Percentiles rank a stretch among this genome's conserved stretches.
phyloP scores from a whole-genome alignment of 2,329 filamentous ascomycete species.

The Stachybotrys echinatus region DNA sequence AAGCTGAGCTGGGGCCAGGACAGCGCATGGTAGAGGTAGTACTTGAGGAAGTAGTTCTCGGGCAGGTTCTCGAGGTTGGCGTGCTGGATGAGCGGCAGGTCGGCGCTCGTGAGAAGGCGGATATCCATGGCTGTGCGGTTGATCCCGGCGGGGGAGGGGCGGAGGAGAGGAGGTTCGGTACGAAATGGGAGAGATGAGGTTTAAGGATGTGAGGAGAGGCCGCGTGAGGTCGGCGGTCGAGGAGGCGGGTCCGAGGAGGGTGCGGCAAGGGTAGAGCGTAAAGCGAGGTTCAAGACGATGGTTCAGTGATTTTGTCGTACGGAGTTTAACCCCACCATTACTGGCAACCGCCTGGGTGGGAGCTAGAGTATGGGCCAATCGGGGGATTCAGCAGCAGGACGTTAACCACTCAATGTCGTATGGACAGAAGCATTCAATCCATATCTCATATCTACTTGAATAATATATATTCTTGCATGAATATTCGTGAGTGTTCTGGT shows the following conservation, averaged over 20 bases:
- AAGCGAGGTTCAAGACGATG: not conserved
- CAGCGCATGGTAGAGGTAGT: conserved; percentile 98
- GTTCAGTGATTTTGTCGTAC: not conserved
- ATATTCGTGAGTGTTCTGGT: too few species aligned
- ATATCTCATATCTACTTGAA: too few species aligned
- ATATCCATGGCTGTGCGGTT: conserved; percentile 68
- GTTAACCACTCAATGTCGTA: too few species aligned
- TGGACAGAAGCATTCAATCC: too few species aligned
- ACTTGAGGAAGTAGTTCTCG: conserved; percentile 99
- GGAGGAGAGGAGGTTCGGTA: not conserved
- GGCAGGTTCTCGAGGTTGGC: conserved; percentile 98
- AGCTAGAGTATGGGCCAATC: too few species aligned
- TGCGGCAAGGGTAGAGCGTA: not conserved
- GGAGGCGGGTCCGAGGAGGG: too few species aligned
- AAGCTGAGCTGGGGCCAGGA: conserved; percentile 97
- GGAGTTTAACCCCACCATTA: not conserved
- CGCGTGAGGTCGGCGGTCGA: not conserved
- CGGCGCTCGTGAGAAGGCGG: conserved; percentile 73
- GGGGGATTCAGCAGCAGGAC: too few species aligned
- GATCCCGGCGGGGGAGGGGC: not conserved
- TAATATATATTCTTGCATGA: too few species aligned
- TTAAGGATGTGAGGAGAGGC: not conserved
- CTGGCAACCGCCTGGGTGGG: not conserved
- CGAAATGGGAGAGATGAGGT: not conserved
- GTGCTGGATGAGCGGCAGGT: conserved; percentile 91